A percentile compares a stretch with the other conserved stretches of the same genome.
These are phyloP conservation scores for Blastocystis sp. DNA, from an alignment of 352 stramenopile species.

Conservation along the genomic window DNA sequence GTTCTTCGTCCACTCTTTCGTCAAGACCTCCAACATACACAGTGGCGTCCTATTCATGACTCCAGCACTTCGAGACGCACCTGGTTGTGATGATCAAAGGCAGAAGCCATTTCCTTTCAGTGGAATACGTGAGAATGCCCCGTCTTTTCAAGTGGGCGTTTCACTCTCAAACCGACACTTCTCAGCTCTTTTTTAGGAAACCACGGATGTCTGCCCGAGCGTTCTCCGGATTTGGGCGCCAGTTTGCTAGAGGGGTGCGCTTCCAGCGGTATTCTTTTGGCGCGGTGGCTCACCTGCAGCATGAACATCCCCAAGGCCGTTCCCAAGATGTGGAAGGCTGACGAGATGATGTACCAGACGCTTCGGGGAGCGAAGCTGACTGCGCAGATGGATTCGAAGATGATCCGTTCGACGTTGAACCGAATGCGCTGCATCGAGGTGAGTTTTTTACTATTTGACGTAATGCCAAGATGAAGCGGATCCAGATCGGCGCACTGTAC, in stretches of 20 bases:
- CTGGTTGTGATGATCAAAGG: conserved; percentile 84
- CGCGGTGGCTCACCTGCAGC: background rate
- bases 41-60: conserved; percentile 84
- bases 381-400: conserved; percentile 1
- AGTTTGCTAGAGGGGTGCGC: conserved; percentile 38
- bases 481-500: conserved; percentile 63
- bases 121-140: background rate
- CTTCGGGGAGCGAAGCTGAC: background rate
- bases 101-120: conserved; percentile 74
- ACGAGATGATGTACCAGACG: background rate
- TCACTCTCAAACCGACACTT: background rate
- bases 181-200: conserved; percentile 28
- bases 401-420: conserved; percentile 9
- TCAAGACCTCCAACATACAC: conserved; percentile 97
- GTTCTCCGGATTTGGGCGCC: conserved; percentile 31
- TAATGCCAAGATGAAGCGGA: conserved; percentile 36
- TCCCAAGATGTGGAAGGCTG: conserved; percentile 51
- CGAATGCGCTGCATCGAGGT: conserved; percentile 54
- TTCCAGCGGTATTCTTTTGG: conserved; percentile 46
- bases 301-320: conserved; percentile 37
- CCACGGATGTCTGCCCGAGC: conserved; percentile 29
- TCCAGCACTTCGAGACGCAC: background rate
- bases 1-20: conserved; percentile 86
- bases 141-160: conserved; percentile 22
- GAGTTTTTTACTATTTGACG: background rate